Evolutionary conservation across 192 early-diverging fungal species (phyloP).

Genomic region (Entomortierella chlamydospora): DNA sequence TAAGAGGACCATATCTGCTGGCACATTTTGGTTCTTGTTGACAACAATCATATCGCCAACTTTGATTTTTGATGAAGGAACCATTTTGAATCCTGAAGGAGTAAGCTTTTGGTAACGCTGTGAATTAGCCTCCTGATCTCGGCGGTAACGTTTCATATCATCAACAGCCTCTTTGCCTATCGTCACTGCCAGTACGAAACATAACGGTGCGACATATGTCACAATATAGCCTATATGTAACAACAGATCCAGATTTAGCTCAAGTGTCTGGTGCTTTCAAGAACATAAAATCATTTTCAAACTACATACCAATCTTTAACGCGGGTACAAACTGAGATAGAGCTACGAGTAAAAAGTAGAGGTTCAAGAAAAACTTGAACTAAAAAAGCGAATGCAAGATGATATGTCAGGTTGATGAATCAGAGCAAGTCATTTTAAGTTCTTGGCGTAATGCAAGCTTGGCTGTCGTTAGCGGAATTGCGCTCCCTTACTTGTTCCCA

Average conservation of each 20-base stretch:
- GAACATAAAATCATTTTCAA: too few relatives aligned
- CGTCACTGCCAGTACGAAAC: slow-evolving; percentile 90
- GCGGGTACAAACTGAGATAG: slow-evolving; percentile 93
- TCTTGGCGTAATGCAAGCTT: too few relatives aligned
- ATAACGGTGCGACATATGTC: slow-evolving; percentile 93
- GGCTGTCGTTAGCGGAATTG: too few relatives aligned
- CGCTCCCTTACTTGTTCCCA: slow-evolving; percentile 73
- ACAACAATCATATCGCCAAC: slow-evolving; percentile 92
- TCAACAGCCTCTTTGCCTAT: slow-evolving; percentile 94
- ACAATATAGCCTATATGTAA: slow-evolving; percentile 78
- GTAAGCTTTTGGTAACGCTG: slow-evolving; percentile 80
- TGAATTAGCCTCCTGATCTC: slow-evolving; percentile 93
- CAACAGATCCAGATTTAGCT: neutral
- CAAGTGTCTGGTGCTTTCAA: too few relatives aligned
- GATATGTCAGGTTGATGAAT: too few relatives aligned
- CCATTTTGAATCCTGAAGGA: slow-evolving; percentile 52
- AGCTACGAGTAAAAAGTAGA: slow-evolving; percentile 94
- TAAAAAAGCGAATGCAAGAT: slow-evolving; percentile 26
- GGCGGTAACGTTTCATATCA: slow-evolving; percentile 82
- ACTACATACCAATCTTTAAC: slow-evolving; percentile 75
- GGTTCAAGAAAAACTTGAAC: slow-evolving; percentile 97
- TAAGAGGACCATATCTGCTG: slow-evolving; percentile 91
- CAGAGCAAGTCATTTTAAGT: too few relatives aligned
- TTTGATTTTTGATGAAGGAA: slow-evolving; percentile 84
- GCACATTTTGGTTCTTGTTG: slow-evolving; percentile 89